A percentile compares a stretch with the other conserved stretches of the same genome.
phyloP scores from a whole-genome alignment of 2,329 filamentous ascomycete species.

The Penicillium sp. region DNA sequence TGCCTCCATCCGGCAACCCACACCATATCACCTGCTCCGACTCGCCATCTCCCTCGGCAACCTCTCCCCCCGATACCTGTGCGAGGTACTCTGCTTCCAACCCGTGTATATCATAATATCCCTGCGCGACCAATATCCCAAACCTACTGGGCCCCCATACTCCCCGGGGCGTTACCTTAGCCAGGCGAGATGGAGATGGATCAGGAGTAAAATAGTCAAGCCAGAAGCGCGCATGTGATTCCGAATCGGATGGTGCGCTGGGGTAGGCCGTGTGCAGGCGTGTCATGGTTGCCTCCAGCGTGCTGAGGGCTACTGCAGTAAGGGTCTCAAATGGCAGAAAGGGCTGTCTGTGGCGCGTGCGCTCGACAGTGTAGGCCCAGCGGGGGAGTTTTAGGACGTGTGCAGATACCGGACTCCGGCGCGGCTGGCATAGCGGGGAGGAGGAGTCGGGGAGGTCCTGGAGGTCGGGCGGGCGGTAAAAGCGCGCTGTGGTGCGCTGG shows the following conservation, averaged over 20 bases:
- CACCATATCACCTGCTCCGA: constrained; percentile 17
- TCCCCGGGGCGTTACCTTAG: constrained; percentile 5
- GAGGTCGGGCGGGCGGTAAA: constrained; percentile 22
- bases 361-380: constrained; percentile 17
- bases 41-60: constrained; percentile 12
- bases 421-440: constrained; percentile 14
- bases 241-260: constrained; percentile 17
- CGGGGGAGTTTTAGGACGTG: constrained; percentile 20
- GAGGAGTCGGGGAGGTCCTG: constrained; percentile 21
- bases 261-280: constrained; percentile 12
- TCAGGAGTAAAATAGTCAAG: constrained; percentile 14
- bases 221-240: constrained; percentile 23
- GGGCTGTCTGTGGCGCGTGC: constrained; percentile 13
- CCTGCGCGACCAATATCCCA: constrained; percentile 15
- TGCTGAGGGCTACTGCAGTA: constrained; percentile 19
- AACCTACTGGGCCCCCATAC: neutral
- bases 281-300: constrained; percentile 16
- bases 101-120: constrained; percentile 15
- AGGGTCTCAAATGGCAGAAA: constrained; percentile 12
- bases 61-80: constrained; percentile 11
- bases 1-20: constrained; percentile 24
- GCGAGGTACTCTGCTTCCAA: constrained; percentile 15
- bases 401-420: constrained; percentile 5
- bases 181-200: no score
- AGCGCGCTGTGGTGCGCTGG: constrained; percentile 20